phyloP scores from a whole-genome alignment of 2,329 filamentous ascomycete species.

The Didymella glomerata region DNA sequence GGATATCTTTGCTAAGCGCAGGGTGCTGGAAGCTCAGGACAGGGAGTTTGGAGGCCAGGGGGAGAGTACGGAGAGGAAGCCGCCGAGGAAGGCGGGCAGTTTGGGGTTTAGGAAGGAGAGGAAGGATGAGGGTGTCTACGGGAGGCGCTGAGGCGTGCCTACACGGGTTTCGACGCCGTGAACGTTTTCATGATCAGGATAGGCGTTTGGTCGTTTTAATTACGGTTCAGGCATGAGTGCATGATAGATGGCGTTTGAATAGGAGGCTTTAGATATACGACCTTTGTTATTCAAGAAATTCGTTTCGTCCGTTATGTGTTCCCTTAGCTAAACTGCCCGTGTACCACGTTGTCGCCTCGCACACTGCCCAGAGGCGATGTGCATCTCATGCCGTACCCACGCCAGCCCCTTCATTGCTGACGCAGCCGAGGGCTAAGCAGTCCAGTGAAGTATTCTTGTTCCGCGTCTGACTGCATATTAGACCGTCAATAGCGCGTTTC shows the following conservation, averaged over 20 bases:
- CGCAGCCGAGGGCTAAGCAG: too few species aligned
- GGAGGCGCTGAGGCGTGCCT: conserved; percentile 42
- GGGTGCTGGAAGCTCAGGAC: conserved; percentile 36
- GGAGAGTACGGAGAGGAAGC: conserved; percentile 33
- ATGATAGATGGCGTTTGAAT: neutral
- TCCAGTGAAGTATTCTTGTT: too few species aligned
- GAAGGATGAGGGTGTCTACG: conserved; percentile 54
- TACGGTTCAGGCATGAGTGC: neutral
- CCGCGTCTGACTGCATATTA: too few species aligned
- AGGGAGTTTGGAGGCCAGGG: conserved; percentile 8
- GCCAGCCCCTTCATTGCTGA: too few species aligned
- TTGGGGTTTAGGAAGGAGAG: conserved; percentile 37
- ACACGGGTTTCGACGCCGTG: neutral
- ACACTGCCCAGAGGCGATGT: neutral
- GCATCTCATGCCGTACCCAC: too few species aligned
- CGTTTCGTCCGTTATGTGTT: neutral
- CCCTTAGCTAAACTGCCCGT: too few species aligned
- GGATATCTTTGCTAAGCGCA: conserved; percentile 47
- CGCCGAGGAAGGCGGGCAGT: conserved; percentile 43
- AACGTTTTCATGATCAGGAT: neutral
- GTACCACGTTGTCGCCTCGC: too few species aligned
- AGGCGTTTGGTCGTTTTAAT: neutral
- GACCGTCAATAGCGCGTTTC: too few species aligned
- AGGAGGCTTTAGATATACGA: neutral
- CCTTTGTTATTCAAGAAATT: neutral